These are phyloP conservation scores for Globisporangium iwayamae DNA, from an alignment of 352 stramenopile species.

Conservation along the genomic window DNA sequence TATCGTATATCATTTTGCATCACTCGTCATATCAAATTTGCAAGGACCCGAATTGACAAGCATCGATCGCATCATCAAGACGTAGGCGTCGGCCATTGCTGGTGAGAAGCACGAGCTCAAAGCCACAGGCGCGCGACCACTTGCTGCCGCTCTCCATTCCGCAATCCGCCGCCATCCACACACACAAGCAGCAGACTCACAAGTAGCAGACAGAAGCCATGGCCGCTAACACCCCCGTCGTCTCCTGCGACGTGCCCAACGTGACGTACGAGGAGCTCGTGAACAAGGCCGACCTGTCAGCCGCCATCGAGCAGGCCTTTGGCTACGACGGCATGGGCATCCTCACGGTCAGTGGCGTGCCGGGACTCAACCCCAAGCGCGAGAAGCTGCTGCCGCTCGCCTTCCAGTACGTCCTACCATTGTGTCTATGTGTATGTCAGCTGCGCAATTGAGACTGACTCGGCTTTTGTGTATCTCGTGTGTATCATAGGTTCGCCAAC, in stretches of 20 bases:
- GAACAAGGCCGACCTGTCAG: conserved; percentile 38
- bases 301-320: conserved; percentile 76
- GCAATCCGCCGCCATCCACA: not conserved
- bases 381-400: conserved; percentile 80
- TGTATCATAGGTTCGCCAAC: conserved; percentile 45
- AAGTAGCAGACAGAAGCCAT: not conserved
- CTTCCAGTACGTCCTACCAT: conserved; percentile 38
- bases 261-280: conserved; percentile 58
- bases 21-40: too few species aligned
- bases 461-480: not conserved
- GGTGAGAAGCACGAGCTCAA: not conserved
- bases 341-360: conserved; percentile 85
- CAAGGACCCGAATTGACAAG: not conserved
- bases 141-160: conserved; percentile 3
- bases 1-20: too few species aligned
- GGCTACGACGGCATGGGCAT: conserved; percentile 90
- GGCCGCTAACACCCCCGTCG: not conserved
- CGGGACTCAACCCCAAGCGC: conserved; percentile 70
- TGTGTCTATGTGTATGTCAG: not conserved
- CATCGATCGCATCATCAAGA: conserved; percentile 5
- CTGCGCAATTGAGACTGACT: not conserved
- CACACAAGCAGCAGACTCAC: conserved; percentile 1
- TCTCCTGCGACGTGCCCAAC: conserved; percentile 50
- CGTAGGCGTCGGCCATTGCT: not conserved
- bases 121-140: not conserved